Evolutionary conservation across 257 asterid genomes (phyloP).

Genomic region (Scutellaria baicalensis): DNA sequence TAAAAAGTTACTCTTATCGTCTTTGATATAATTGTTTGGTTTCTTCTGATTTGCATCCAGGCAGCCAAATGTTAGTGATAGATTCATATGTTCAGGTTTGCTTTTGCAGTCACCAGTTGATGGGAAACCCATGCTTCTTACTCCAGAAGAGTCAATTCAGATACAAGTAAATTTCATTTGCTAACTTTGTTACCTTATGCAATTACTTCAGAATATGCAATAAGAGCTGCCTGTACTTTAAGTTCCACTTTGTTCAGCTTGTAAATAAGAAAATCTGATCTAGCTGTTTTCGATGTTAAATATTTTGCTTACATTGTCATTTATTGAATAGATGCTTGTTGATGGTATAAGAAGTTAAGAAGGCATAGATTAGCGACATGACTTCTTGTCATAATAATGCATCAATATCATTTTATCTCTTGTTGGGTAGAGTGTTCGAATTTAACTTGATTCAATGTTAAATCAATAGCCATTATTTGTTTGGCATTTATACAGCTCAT

Average conservation of each 20-base stretch:
- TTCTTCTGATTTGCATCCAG: slow-evolving; percentile 5
- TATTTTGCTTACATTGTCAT: background rate
- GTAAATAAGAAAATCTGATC: background rate
- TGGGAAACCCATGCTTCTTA: slow-evolving; percentile 96
- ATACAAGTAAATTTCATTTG: slow-evolving; percentile 55
- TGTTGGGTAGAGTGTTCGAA: background rate
- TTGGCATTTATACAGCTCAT: background rate
- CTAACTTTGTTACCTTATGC: background rate
- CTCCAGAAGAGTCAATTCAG: slow-evolving; percentile 97
- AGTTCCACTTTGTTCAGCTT: background rate
- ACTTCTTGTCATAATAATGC: background rate
- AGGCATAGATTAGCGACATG: background rate
- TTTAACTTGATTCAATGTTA: background rate
- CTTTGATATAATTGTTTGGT: background rate
- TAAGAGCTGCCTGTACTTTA: background rate
- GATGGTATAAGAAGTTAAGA: background rate
- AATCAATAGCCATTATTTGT: background rate
- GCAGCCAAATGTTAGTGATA: background rate
- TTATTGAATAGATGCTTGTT: background rate
- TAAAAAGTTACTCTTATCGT: background rate
- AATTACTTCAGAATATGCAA: background rate
- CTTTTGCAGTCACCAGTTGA: slow-evolving; percentile 90
- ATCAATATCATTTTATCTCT: background rate
- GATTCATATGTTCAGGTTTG: slow-evolving; percentile 7
- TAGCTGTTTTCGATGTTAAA: background rate